Evolutionary conservation across 306 rosid species (phyloP).

Genomic region (Vicia sativa): DNA sequence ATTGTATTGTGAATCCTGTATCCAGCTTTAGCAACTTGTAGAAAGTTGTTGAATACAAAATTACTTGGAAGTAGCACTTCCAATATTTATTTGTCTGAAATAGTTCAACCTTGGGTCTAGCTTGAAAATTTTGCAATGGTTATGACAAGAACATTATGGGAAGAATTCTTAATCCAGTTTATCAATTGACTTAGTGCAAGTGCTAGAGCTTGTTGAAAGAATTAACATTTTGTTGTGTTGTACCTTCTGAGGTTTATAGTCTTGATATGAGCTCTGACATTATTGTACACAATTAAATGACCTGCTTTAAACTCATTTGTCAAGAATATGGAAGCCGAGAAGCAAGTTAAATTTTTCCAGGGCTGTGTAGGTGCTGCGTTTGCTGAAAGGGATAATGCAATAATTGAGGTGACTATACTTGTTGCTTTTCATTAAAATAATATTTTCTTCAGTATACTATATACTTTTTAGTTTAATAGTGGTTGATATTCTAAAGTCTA

Average conservation of each 20-base stretch:
- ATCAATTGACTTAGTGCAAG: conserved; percentile 17
- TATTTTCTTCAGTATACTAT: neutral
- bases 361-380: conserved; percentile 96
- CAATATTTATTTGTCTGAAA: conserved; percentile 18
- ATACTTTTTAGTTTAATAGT: conserved; percentile 26
- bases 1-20: conserved; percentile 18
- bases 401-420: conserved; percentile 70
- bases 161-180: conserved; percentile 32
- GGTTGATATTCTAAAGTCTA: conserved; percentile 38
- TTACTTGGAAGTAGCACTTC: conserved; percentile 12
- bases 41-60: conserved; percentile 26
- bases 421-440: conserved; percentile 19
- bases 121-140: conserved; percentile 36
- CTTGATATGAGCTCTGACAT: conserved; percentile 17
- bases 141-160: conserved; percentile 31
- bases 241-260: conserved; percentile 24
- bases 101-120: conserved; percentile 18
- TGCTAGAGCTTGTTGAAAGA: conserved; percentile 31
- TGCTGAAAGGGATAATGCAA: conserved; percentile 90
- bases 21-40: conserved; percentile 27
- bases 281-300: conserved; percentile 16
- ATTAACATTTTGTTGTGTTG: neutral
- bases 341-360: conserved; percentile 95
- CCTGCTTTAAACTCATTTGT: conserved; percentile 34
- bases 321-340: conserved; percentile 91